phyloP scores from a whole-genome alignment of 1,284 basidiomycete genomes.

The Ceratobasidium theobromae region DNA sequence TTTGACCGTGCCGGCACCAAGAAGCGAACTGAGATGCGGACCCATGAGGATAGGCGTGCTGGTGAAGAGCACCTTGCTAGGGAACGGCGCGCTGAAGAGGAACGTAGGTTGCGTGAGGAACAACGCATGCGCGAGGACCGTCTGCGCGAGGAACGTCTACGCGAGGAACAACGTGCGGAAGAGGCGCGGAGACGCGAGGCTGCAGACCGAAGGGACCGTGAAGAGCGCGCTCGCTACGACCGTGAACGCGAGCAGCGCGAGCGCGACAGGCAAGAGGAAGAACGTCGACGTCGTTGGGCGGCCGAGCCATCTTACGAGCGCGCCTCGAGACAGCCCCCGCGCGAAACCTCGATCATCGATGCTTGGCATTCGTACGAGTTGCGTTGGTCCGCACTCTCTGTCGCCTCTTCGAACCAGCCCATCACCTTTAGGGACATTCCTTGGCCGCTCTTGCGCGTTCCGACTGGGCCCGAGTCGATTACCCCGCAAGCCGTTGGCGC shows the following conservation, averaged over 20 bases:
- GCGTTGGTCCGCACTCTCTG: conserved; percentile 32
- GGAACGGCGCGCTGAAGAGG: conserved; percentile 22
- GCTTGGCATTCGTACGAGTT: conserved; percentile 36
- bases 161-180: conserved; percentile 29
- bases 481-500: conserved; percentile 49
- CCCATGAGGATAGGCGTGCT: conserved; percentile 27
- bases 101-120: conserved; percentile 9
- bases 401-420: conserved; percentile 25
- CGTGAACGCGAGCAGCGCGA: conserved; percentile 8
- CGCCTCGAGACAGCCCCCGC: background rate
- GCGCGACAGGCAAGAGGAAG: conserved; percentile 17
- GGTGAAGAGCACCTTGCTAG: conserved; percentile 12
- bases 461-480: conserved; percentile 46
- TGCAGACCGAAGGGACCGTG: conserved; percentile 15
- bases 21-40: conserved; percentile 16
- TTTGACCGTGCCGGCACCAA: conserved; percentile 29
- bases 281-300: conserved; percentile 25
- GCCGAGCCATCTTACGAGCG: background rate
- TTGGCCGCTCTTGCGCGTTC: conserved; percentile 53
- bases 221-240: conserved; percentile 15
- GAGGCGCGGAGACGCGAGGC: conserved; percentile 22
- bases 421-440: conserved; percentile 55
- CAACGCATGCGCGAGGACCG: conserved; percentile 8
- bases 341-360: conserved; percentile 12
- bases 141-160: conserved; percentile 6